A percentile compares a stretch with the other conserved stretches of the same genome.
phyloP scores from a whole-genome alignment of 2,329 filamentous ascomycete species.

The Aureobasidium sp. region DNA sequence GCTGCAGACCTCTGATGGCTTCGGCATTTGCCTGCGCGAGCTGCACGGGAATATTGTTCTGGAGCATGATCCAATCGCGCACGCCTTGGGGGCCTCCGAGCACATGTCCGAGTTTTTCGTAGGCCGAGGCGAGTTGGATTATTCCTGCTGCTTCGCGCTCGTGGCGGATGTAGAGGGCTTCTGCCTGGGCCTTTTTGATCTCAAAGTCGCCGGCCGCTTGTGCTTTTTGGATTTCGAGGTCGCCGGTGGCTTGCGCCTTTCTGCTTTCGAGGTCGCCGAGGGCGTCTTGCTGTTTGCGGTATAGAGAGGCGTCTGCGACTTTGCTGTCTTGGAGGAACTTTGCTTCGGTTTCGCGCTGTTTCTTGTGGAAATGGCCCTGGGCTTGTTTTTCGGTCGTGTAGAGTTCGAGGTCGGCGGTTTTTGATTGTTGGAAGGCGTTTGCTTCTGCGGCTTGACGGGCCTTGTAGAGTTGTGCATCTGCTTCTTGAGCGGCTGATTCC shows the following conservation, averaged over 20 bases:
- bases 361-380: slow-evolving; percentile 48
- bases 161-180: slow-evolving; percentile 53
- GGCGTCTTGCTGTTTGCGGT: slow-evolving; percentile 38
- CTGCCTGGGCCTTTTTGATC: slow-evolving; percentile 46
- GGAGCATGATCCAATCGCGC: slow-evolving; percentile 81
- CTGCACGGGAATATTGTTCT: slow-evolving; percentile 69
- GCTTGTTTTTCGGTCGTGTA: slow-evolving; percentile 46
- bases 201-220: slow-evolving; percentile 42
- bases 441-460: slow-evolving; percentile 42
- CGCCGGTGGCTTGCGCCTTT: slow-evolving; percentile 42
- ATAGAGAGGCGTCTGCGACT: slow-evolving; percentile 41
- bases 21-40: slow-evolving; percentile 71
- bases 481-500: slow-evolving; percentile 62
- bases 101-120: slow-evolving; percentile 63
- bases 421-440: slow-evolving; percentile 53
- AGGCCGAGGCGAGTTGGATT: slow-evolving; percentile 71
- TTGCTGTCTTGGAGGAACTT: slow-evolving; percentile 30
- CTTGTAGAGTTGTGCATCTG: slow-evolving; percentile 50
- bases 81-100: slow-evolving; percentile 73
- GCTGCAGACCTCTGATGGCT: slow-evolving; percentile 69
- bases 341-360: slow-evolving; percentile 34
- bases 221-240: slow-evolving; percentile 38
- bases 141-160: slow-evolving; percentile 73
- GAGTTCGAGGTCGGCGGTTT: slow-evolving; percentile 49
- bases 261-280: slow-evolving; percentile 36